Evolutionary conservation across 2,329 filamentous ascomycete species (phyloP), one percentile per base, ranked within the genome.

Genomic region (Ascochyta koolunga): DNA sequence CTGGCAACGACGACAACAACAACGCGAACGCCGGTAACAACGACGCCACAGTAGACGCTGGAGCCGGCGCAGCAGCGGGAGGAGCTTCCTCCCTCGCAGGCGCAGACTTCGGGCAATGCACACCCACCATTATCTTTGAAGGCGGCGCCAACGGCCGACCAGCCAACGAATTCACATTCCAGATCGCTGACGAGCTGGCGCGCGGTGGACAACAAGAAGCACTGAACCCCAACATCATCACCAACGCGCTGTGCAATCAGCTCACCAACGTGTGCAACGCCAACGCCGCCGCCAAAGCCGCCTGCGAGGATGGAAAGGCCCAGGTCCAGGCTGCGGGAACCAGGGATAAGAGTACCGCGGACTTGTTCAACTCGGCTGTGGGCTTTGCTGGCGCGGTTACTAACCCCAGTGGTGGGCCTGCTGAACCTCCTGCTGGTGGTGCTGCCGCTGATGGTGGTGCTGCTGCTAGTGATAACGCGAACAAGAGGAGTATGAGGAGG

Each of bases 201-300:
- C 80, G 80, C 60, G 77, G 84, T 67, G 83, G 83, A 45, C 86
- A 89, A 74, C 75, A 85, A 65, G 87, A 89, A 69, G 86, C 86
- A 8, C 78, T 89, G 39, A 89, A 89, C 82, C 86, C 86, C 51
- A 83, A 84, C 77, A 89, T 89, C 79, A 89, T 89, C 78, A 88
- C 86, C 70, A 89, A 88, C 80, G 83, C 86, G 57, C 85, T 89
- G 71, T 86, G 84, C 74, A 86, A 89, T 73, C 85, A 89, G 77
- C 80, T 89, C 54, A 81, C 74, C 68, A 89, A 88, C 75, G 84
- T 86, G 32, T 89, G 87, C 75, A 76, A 78, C 33, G 86, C 86
- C 47, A 86, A 86, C 67, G 79, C 77, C 22, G 85, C 83, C 4
- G 87, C 86, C 48, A 79, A 83, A 60, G 69, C 79, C 11, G 78